A percentile compares a stretch with the other conserved stretches of the same genome.
phyloP scores from a whole-genome alignment of 805 yeast species.

The Metschnikowia lochheadii region DNA sequence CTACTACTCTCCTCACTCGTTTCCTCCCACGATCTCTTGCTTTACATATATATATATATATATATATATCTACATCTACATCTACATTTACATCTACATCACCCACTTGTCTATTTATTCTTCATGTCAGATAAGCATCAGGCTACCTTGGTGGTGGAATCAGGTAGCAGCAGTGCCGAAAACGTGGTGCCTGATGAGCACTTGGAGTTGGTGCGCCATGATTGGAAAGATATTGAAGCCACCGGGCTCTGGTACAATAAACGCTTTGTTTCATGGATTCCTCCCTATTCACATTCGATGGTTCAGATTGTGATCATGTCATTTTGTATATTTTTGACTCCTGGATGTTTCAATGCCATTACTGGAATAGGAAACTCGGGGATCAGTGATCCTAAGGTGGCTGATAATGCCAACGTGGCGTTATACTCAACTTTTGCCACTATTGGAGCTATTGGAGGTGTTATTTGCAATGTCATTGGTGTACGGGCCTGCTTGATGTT shows the following conservation, averaged over 20 bases:
- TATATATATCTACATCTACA: too few species aligned
- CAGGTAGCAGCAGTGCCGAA: constrained; percentile 4
- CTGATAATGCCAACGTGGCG: constrained; percentile 50
- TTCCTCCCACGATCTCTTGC: not conserved
- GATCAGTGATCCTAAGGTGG: constrained; percentile 32
- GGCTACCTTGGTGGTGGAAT: constrained; percentile 6
- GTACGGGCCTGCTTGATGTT: constrained; percentile 40
- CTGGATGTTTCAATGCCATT: constrained; percentile 51
- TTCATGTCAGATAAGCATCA: constrained; percentile 9
- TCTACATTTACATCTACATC: too few species aligned
- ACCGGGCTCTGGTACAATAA: constrained; percentile 41
- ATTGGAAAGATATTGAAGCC: constrained; percentile 28
- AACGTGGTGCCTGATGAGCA: constrained; percentile 4
- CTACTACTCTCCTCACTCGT: not conserved
- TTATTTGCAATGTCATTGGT: constrained; percentile 50
- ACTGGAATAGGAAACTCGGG: constrained; percentile 50
- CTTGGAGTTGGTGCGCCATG: constrained; percentile 8
- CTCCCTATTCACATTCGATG: constrained; percentile 36
- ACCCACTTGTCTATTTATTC: not conserved
- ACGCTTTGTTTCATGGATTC: constrained; percentile 22
- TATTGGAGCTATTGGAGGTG: constrained; percentile 56
- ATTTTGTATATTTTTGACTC: constrained; percentile 46
- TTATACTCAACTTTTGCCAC: constrained; percentile 52
- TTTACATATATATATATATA: not conserved
- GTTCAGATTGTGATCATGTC: constrained; percentile 45